Base-by-base conservation (phyloP, 805 yeast species). In the Myxozyma neglecta region DNA sequence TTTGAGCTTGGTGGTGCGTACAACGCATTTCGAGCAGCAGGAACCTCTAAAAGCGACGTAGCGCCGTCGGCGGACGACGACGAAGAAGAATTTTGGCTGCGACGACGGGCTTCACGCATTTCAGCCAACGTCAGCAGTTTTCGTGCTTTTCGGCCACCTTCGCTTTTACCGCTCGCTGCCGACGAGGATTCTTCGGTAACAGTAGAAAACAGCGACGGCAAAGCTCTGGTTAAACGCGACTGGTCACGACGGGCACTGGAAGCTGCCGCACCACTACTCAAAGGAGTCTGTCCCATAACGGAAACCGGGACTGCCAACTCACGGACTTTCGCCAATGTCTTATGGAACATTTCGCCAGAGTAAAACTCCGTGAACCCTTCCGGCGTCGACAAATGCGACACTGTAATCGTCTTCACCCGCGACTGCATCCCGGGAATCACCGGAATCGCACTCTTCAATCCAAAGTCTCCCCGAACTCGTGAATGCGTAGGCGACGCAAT, bases 391-490 rank as follows among this genome's bases (percentile, higher is more conserved):
- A 65, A 8, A 14, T 16, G 20, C 10, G 58, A 29, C 37, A 65
- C 50, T 6, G 40, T 46, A 16, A 65, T 35, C 14, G 58, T 51
- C 46, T 51, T 49, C 8, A 55, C 43, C n/a, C 20, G 42, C 8
- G 14, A 1, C 11, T 36, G 20, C 47, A 20, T 42, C 32, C 57
- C 40, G 9, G 48, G 49, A 6, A 43, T 13, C 13, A 34, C 6
- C 4, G 70, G 69, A 43, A 67, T 37, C 32, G 63, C 59, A 11
- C 68, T 29, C 48, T 67, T 67, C 37, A 67, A 51, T 11, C 70
- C 70, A 59, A 47, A 67, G 53, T 67, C 70, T 14, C 60, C 59
- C 16, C 64, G 52, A 13, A 29, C 37, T 13, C 13, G 49, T 11
- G 70, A 40, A 16, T 52, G 53, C 45, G 63, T 45, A 5, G 60